A percentile compares a stretch with the other conserved stretches of the same genome.
Evolutionary conservation across 768 basidiomycete genomes (phyloP).

Genomic region (Trametes coccinea): DNA sequence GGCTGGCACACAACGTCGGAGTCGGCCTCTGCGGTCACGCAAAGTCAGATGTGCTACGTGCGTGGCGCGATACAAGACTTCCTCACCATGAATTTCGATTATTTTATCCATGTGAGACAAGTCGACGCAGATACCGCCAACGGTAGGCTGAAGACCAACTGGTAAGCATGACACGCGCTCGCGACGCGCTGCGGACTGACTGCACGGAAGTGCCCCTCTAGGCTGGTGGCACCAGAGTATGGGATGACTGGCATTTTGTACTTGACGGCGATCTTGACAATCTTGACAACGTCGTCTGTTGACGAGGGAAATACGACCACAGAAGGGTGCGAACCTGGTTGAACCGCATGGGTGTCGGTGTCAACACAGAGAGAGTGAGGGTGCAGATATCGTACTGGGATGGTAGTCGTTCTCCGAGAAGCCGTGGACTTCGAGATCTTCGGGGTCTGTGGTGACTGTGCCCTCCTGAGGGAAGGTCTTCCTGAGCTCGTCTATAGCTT

Average conservation of each 20-base stretch:
- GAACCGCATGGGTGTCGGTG: too few relatives aligned
- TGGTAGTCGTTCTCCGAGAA: conserved; percentile 53
- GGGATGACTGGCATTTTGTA: conserved; percentile 77
- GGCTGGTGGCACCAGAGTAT: conserved; percentile 78
- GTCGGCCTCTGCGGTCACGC: conserved; percentile 52
- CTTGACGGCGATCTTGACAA: conserved; percentile 74
- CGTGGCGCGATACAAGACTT: background rate
- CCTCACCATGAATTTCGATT: conserved; percentile 66
- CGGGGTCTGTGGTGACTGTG: conserved; percentile 50
- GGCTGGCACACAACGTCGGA: conserved; percentile 76
- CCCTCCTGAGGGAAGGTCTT: conserved; percentile 38
- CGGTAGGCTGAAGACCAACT: conserved; percentile 13
- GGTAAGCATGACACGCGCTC: background rate
- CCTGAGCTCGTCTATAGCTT: conserved; percentile 53
- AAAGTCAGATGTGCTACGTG: background rate
- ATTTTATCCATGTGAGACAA: conserved; percentile 79
- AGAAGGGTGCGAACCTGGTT: conserved; percentile 46
- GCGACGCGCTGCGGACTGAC: conserved; percentile 34
- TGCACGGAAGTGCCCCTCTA: conserved; percentile 76
- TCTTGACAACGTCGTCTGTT: conserved; percentile 80
- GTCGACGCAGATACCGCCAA: conserved; percentile 78
- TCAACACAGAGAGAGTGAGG: too few relatives aligned
- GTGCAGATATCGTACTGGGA: conserved; percentile 39
- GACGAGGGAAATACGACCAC: conserved; percentile 64
- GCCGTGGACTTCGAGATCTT: conserved; percentile 55